Evolutionary conservation across 2,329 filamentous ascomycete species (phyloP).

Genomic region (Neofusicoccum parvum): DNA sequence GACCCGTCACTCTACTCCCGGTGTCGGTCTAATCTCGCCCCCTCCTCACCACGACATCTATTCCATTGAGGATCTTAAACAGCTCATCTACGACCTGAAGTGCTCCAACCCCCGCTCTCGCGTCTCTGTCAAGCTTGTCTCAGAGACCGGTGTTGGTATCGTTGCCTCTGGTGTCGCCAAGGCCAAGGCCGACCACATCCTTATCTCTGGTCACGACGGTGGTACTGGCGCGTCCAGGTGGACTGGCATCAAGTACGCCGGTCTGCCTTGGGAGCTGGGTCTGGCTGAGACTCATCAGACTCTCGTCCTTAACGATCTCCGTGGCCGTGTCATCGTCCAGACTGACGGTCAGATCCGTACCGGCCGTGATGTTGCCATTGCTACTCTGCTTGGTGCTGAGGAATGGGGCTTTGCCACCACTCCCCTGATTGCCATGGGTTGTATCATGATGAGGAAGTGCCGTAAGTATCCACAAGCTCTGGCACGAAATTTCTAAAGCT

Average conservation of each 20-base stretch:
- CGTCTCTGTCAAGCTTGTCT: conserved; percentile 96
- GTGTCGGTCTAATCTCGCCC: conserved; percentile 93
- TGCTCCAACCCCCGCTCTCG: conserved; percentile 90
- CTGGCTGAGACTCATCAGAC: conserved; percentile 97
- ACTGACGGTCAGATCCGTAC: conserved; percentile 94
- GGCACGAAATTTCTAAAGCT: background rate
- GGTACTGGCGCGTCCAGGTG: conserved; percentile 95
- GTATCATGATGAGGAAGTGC: conserved; percentile 89
- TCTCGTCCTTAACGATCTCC: conserved; percentile 89
- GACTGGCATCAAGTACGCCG: conserved; percentile 98
- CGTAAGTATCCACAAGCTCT: conserved; percentile 37
- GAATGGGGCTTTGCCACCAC: conserved; percentile 97
- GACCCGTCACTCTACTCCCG: conserved; percentile 93
- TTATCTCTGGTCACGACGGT: conserved; percentile 96
- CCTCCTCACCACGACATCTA: conserved; percentile 98
- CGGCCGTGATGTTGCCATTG: conserved; percentile 90
- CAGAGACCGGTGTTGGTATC: conserved; percentile 95
- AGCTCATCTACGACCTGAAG: conserved; percentile 96
- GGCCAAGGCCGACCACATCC: conserved; percentile 93
- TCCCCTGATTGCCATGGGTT: conserved; percentile 94
- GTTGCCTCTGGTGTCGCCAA: conserved; percentile 97
- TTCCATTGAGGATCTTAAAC: conserved; percentile 96
- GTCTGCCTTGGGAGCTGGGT: conserved; percentile 94
- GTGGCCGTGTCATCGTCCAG: conserved; percentile 93
- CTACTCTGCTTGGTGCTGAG: conserved; percentile 93